Evolutionary conservation across 345 rosid genomes (phyloP).

Genomic region (Arabis alpina): DNA sequence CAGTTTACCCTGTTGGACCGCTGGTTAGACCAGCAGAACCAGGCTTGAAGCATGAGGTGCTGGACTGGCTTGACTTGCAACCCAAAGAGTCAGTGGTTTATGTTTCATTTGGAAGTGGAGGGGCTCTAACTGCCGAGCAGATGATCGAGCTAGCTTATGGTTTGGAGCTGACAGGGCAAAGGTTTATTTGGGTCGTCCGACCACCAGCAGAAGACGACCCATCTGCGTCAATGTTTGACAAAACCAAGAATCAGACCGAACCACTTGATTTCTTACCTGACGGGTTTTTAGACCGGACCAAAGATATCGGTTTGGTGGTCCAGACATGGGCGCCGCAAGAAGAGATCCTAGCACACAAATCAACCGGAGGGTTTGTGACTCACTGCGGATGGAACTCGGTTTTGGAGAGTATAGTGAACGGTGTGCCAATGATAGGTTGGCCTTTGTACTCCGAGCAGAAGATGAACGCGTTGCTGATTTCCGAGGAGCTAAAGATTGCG

Average conservation of each 20-base stretch:
- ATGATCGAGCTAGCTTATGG: constrained; percentile 52
- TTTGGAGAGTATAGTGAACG: constrained; percentile 52
- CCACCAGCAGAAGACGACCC: constrained; percentile 48
- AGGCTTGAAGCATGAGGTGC: constrained; percentile 24
- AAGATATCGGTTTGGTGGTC: constrained; percentile 44
- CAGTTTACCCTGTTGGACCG: constrained; percentile 51
- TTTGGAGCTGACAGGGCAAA: constrained; percentile 43
- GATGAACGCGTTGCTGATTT: constrained; percentile 55
- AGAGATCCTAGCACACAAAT: constrained; percentile 51
- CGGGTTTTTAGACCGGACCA: constrained; percentile 47
- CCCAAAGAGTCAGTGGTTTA: constrained; percentile 47
- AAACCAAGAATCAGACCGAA: background rate
- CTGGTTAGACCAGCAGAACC: constrained; percentile 35
- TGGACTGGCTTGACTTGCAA: constrained; percentile 52
- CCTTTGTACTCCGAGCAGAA: constrained; percentile 63
- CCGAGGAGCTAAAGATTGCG: constrained; percentile 52
- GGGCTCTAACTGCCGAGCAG: constrained; percentile 48
- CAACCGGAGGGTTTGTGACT: constrained; percentile 55
- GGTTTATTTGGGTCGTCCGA: constrained; percentile 52
- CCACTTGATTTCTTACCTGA: constrained; percentile 46
- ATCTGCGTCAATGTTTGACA: constrained; percentile 39
- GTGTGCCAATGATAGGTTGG: constrained; percentile 65
- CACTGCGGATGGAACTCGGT: constrained; percentile 68
- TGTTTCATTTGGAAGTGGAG: constrained; percentile 58
- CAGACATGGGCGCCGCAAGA: constrained; percentile 55